phyloP scores from a whole-genome alignment of 2,329 filamentous ascomycete species.

The Arthrobotrys pseudoclavata region DNA sequence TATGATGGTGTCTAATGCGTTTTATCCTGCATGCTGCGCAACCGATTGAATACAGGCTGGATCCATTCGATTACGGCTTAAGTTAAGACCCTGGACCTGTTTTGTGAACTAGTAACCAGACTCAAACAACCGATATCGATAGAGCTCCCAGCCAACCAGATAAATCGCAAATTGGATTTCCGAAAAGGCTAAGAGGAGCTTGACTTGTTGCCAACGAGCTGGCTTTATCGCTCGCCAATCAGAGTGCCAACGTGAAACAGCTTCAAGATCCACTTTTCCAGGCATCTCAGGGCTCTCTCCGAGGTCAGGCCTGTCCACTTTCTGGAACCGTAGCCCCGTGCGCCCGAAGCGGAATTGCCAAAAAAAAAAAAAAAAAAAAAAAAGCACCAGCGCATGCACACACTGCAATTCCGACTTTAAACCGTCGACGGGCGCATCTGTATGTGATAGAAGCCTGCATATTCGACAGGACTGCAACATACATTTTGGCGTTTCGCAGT shows the following conservation, averaged over 20 bases:
- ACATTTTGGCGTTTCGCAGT: slow-evolving; percentile 26
- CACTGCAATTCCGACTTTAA: slow-evolving; percentile 15
- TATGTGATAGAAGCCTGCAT: slow-evolving; percentile 23
- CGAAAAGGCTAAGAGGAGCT: slow-evolving; percentile 16
- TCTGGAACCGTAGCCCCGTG: slow-evolving; percentile 21
- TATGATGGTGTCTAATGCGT: background rate
- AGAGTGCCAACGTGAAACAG: slow-evolving; percentile 53
- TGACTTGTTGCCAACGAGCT: slow-evolving; percentile 14
- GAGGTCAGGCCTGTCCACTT: slow-evolving; percentile 15
- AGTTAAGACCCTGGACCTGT: background rate
- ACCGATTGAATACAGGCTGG: background rate
- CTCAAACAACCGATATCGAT: slow-evolving; percentile 35
- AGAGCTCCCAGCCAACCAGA: slow-evolving; percentile 36
- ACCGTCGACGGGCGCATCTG: slow-evolving; percentile 21
- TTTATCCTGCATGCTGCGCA: slow-evolving; percentile 5
- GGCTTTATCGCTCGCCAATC: slow-evolving; percentile 52
- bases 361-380: slow-evolving; percentile 3
- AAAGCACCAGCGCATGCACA: too few species aligned
- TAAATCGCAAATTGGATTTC: slow-evolving; percentile 11
- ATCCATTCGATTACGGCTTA: background rate
- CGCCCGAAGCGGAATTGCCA: slow-evolving; percentile 19
- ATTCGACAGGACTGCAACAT: slow-evolving; percentile 17
- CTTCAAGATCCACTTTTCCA: slow-evolving; percentile 32
- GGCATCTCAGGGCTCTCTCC: slow-evolving; percentile 13
- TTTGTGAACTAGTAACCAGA: slow-evolving; percentile 6